A percentile compares a stretch with the other conserved stretches of the same genome.
Evolutionary conservation across 805 yeast genomes (phyloP).

Genomic region (Kodamaea restingae): DNA sequence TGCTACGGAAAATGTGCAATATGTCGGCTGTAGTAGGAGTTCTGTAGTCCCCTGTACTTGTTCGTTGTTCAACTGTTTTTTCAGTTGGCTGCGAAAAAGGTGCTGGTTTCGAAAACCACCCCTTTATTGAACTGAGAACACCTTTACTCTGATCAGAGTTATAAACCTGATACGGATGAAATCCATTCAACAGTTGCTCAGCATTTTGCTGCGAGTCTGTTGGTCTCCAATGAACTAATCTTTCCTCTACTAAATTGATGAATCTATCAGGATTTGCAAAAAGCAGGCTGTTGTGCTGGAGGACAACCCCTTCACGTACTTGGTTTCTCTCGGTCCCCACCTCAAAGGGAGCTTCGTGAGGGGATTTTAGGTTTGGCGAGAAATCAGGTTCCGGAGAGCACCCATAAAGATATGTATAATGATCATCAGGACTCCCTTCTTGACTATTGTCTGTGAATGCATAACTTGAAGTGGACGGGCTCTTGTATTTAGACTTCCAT

Average conservation of each 20-base stretch:
- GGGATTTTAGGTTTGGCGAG: constrained; percentile 11
- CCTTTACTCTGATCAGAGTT: not conserved
- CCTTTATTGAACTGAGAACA: not conserved
- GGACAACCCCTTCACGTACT: constrained; percentile 8
- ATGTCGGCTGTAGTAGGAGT: constrained; percentile 7
- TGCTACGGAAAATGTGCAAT: constrained; percentile 1
- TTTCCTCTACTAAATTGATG: constrained; percentile 27
- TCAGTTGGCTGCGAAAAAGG: not conserved
- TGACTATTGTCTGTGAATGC: not conserved
- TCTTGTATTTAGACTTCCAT: constrained; percentile 9
- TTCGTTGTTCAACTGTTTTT: not conserved
- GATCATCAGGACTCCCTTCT: constrained; percentile 1
- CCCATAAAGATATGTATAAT: constrained; percentile 1
- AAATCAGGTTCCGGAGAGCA: constrained; percentile 11
- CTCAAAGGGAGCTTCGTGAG: constrained; percentile 22
- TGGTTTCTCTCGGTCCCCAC: constrained; percentile 1
- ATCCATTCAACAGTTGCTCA: constrained; percentile 19
- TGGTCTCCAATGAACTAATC: constrained; percentile 31
- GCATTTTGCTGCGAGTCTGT: constrained; percentile 29
- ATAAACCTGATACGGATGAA: constrained; percentile 29
- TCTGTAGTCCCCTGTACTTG: not conserved
- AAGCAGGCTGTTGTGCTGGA: constrained; percentile 11
- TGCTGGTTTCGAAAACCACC: constrained; percentile 5
- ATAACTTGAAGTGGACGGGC: constrained; percentile 6
- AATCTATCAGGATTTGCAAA: constrained; percentile 16